Conservation (phyloP, 345 rosid genomes). For the Aegle marmelos region DNA sequence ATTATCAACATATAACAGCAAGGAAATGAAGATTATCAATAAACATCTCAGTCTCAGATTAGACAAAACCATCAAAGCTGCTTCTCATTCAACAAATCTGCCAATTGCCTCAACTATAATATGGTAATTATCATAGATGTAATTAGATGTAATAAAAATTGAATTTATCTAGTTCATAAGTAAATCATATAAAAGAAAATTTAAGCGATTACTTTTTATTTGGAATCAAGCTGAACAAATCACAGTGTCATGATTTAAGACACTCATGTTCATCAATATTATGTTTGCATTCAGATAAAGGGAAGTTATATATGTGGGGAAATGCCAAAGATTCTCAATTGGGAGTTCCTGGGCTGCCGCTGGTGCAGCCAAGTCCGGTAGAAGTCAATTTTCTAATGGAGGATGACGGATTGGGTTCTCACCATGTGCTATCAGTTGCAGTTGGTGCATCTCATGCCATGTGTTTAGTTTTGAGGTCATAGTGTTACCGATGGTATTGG, state of each 20-base stretch:
- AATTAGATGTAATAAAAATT: neutral
- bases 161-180: neutral
- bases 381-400: slow-evolving; percentile 74
- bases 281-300: slow-evolving; percentile 48
- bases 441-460: slow-evolving; percentile 89
- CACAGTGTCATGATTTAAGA: neutral
- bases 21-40: neutral
- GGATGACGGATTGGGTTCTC: slow-evolving; percentile 58
- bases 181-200: neutral
- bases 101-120: neutral
- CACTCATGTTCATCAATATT: neutral
- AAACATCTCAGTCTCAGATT: neutral
- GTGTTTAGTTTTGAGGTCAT: slow-evolving; percentile 68
- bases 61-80: neutral
- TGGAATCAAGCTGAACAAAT: neutral
- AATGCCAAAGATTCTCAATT: slow-evolving; percentile 81
- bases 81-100: neutral
- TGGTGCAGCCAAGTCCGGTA: slow-evolving; percentile 59
- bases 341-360: slow-evolving; percentile 86
- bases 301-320: slow-evolving; percentile 94
- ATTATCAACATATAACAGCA: neutral
- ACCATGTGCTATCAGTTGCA: slow-evolving; percentile 62
- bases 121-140: neutral
- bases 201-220: neutral
- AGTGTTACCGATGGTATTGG: neutral